phyloP scores from a whole-genome alignment of 768 basidiomycete genomes.

The Russula sp. region DNA sequence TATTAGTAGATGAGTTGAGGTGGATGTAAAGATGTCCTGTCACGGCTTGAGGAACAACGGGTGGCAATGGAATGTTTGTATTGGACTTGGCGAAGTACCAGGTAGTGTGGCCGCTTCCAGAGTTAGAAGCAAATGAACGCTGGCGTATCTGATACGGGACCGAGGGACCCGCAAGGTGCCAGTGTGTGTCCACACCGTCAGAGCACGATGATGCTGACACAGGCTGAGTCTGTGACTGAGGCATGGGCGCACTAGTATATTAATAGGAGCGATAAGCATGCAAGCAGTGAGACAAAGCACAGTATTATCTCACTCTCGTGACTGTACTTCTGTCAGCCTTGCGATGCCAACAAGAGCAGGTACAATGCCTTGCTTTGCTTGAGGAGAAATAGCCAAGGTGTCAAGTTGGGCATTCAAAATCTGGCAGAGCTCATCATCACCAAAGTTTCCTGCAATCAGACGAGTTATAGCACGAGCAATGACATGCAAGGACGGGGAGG shows the following conservation, averaged over 20 bases:
- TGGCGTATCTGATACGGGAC: neutral
- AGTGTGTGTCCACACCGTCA: no score
- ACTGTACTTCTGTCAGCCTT: neutral
- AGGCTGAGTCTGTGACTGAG: neutral
- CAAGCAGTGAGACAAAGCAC: neutral
- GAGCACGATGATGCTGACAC: no score
- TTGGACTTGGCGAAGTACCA: neutral
- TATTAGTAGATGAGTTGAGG: neutral
- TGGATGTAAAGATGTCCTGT: constrained; percentile 1
- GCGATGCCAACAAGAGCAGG: neutral
- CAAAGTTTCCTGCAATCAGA: neutral
- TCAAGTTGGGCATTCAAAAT: constrained; percentile 3
- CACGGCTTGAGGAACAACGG: neutral
- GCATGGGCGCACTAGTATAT: neutral
- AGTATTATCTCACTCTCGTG: neutral
- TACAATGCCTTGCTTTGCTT: neutral
- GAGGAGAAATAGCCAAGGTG: constrained; percentile 5
- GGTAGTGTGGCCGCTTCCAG: neutral
- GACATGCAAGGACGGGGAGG: neutral
- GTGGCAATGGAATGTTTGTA: neutral
- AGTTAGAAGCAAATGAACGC: neutral
- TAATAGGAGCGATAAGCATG: neutral
- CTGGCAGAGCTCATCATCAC: neutral
- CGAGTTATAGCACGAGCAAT: neutral
- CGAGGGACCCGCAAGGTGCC: neutral